phyloP scores from a whole-genome alignment of 2,329 filamentous ascomycete species.

The Orbilia blumenaviensis region DNA sequence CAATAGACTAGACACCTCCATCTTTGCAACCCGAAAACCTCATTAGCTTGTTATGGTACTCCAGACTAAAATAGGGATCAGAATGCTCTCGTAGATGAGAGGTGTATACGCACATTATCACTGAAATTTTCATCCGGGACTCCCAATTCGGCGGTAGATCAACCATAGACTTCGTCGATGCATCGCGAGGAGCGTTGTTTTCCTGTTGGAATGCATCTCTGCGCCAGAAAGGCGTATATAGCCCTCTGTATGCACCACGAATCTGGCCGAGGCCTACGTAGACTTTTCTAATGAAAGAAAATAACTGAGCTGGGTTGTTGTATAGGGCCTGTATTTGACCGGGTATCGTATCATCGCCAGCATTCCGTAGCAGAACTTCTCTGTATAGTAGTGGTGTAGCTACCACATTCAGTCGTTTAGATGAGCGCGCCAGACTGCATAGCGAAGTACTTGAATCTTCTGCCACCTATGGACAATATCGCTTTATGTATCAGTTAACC shows the following conservation, averaged over 20 bases:
- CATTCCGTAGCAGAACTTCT: not conserved
- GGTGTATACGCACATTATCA: not conserved
- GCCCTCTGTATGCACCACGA: not conserved
- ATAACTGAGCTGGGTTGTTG: not conserved
- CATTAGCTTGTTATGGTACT: too few species aligned
- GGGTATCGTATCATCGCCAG: not conserved
- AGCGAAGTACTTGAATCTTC: not conserved
- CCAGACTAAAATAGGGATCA: too few species aligned
- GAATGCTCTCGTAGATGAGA: not conserved
- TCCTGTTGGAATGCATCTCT: not conserved
- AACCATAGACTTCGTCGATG: not conserved
- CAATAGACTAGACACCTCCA: not conserved
- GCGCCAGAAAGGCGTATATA: not conserved
- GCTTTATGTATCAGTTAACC: not conserved
- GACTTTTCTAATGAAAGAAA: not conserved
- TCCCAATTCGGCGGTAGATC: not conserved
- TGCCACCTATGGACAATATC: too few species aligned
- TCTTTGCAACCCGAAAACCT: too few species aligned
- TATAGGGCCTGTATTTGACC: not conserved
- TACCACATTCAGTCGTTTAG: not conserved
- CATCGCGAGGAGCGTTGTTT: too few species aligned
- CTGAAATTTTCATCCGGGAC: not conserved
- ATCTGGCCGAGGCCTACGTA: not conserved
- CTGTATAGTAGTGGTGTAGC: not conserved
- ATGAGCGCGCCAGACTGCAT: not conserved